Evolutionary conservation across 1,284 basidiomycete genomes (phyloP), one percentile per base, ranked within the genome.

Genomic region (Malassezia caprae): DNA sequence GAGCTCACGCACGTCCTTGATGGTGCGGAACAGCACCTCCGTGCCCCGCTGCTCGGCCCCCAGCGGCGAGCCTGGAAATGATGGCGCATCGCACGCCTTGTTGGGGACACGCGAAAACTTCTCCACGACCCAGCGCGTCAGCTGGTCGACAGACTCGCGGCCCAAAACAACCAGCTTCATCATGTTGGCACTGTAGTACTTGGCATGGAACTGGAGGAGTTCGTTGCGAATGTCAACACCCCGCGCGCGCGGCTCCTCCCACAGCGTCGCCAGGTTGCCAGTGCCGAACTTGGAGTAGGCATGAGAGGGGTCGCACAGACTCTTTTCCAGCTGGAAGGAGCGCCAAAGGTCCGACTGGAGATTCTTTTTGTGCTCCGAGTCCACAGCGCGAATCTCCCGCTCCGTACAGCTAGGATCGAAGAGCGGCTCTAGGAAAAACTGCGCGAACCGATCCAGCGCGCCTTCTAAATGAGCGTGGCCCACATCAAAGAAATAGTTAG

Each of bases 311-410:
- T 71, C 79, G 58, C 83, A 86, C 37, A 96, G 82, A 62, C 85
- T 82, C 77, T 99, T 98, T 77, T 90, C 90, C 24, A 96, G 78
- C 77, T 99, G 94, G 77, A 88, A 96, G 53, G 91, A 84, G n/a
- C 94, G 83, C 90, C 91, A 96, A 70, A 86, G 78, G 75, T 98
- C 93, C n/a, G 79, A 80, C 76, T 96, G 93, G 48, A 90, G 81
- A 73, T 98, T 98, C 80, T 98, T 98, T 79, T 90, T 90, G 80
- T 98, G 87, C 75, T 99, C 94, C 1, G 90, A 96, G 74, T 98
- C 87, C 32, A 99, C 94, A 1, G 94, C 94, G 64, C 91, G 90
- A 63, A 96, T 83, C 77, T 99, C 94, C 43, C 94, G 83, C 50
- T 86, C 83, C 0, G 93, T 93, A 75, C 93, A 93, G 15, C 87